A percentile compares a stretch with the other conserved stretches of the same genome.
phyloP scores from a whole-genome alignment of 768 basidiomycete species.

The Lenzites betulinus region DNA sequence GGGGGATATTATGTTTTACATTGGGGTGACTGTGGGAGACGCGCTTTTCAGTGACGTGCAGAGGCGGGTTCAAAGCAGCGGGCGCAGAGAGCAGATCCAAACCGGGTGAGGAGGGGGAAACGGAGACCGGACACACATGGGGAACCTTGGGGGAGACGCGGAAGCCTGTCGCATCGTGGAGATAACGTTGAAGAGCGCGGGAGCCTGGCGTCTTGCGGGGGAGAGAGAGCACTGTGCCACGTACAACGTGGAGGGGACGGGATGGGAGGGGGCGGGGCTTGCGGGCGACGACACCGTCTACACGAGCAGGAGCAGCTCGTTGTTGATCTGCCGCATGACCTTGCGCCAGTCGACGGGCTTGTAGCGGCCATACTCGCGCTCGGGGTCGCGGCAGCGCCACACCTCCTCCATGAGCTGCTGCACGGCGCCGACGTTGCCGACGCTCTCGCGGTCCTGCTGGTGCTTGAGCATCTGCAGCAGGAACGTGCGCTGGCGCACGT shows the following conservation, averaged over 20 bases:
- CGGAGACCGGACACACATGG: neutral
- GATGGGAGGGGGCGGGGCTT: slow-evolving; percentile 2
- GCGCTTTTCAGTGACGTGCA: slow-evolving; percentile 11
- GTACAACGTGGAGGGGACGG: too few species aligned
- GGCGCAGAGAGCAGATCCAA: slow-evolving; percentile 3
- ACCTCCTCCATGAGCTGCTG: slow-evolving; percentile 54
- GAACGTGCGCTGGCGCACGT: slow-evolving; percentile 41
- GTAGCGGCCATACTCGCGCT: slow-evolving; percentile 23
- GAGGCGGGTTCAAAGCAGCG: slow-evolving; percentile 2
- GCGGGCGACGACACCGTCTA: slow-evolving; percentile 31
- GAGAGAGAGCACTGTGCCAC: too few species aligned
- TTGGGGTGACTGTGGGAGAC: slow-evolving; percentile 10
- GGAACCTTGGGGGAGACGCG: too few species aligned
- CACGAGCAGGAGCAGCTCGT: slow-evolving; percentile 58
- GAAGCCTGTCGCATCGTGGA: too few species aligned
- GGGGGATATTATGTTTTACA: slow-evolving; percentile 13
- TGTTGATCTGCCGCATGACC: slow-evolving; percentile 45
- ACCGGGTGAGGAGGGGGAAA: neutral
- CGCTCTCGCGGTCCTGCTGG: slow-evolving; percentile 44
- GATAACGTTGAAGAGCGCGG: too few species aligned
- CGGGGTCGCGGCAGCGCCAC: slow-evolving; percentile 48
- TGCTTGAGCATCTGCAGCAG: slow-evolving; percentile 52
- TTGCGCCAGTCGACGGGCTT: slow-evolving; percentile 63
- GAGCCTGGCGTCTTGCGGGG: too few species aligned
- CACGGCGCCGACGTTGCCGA: slow-evolving; percentile 69